Percentiles rank a stretch among this genome's conserved stretches.
phyloP scores from a whole-genome alignment of 768 basidiomycete species.

The Agaricus sinodeliciosus region DNA sequence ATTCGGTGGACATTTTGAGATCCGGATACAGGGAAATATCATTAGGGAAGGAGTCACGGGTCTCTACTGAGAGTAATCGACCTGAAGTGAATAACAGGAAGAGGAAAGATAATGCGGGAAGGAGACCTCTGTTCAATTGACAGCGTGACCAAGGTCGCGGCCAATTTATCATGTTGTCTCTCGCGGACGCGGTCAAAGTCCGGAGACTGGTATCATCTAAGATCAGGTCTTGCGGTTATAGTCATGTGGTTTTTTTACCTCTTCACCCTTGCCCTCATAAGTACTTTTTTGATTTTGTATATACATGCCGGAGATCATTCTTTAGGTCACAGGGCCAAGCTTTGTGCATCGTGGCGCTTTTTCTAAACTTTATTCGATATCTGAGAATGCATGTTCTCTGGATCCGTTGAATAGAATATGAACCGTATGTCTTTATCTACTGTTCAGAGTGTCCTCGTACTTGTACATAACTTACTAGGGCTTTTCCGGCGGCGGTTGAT shows the following conservation, averaged over 20 bases:
- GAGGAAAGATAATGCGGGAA: not conserved
- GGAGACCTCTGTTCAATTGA: not conserved
- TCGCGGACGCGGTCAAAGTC: not conserved
- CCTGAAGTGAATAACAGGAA: not conserved
- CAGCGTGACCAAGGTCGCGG: conserved; percentile 34
- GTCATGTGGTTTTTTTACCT: not conserved
- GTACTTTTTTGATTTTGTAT: not conserved
- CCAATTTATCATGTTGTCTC: conserved; percentile 18
- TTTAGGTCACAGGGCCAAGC: not conserved
- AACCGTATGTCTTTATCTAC: not conserved
- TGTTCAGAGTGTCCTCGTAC: not conserved
- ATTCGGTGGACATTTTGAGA: no score
- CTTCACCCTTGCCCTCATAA: not conserved
- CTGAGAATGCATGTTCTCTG: no score
- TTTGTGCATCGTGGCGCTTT: not conserved
- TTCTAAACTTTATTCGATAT: no score
- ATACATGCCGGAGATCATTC: not conserved
- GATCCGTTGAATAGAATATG: no score
- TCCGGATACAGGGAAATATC: no score
- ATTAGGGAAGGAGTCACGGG: not conserved
- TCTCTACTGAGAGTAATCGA: not conserved
- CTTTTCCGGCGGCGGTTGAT: not conserved
- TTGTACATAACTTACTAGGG: no score
- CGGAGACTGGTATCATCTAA: conserved; percentile 2
- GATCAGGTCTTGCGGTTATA: not conserved